phyloP scores from a whole-genome alignment of 345 rosid genomes.

The Lepidium africanum region DNA sequence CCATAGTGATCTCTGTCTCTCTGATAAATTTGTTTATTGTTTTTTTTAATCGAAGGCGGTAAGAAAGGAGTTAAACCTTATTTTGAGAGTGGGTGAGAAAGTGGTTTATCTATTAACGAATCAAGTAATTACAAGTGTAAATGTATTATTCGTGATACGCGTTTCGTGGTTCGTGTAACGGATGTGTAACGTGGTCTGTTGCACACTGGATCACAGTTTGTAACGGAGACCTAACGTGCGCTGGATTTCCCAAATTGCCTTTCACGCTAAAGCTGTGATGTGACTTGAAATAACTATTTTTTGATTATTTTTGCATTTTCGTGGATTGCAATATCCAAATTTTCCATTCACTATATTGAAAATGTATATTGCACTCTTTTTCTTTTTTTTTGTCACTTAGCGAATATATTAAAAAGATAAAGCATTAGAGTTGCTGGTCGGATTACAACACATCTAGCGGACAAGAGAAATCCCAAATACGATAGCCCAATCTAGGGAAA shows the following conservation, averaged over 20 bases:
- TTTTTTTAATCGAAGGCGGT: slow-evolving; percentile 10
- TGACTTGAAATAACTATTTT: not conserved
- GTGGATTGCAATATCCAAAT: not conserved
- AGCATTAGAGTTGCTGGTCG: too few species aligned
- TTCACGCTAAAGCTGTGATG: not conserved
- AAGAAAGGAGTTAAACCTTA: not conserved
- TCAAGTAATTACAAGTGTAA: not conserved
- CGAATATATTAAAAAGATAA: too few species aligned
- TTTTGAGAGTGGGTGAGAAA: too few species aligned
- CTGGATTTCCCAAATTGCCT: not conserved
- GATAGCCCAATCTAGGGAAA: too few species aligned
- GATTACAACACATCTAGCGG: too few species aligned
- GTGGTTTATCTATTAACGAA: not conserved
- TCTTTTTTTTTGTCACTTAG: too few species aligned
- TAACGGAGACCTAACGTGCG: not conserved
- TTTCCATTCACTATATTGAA: not conserved
- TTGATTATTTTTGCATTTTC: not conserved
- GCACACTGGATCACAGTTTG: not conserved
- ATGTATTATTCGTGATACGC: not conserved
- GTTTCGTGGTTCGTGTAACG: not conserved
- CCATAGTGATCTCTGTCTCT: slow-evolving; percentile 18
- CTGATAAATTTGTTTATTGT: not conserved
- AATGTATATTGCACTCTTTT: too few species aligned
- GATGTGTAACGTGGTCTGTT: not conserved
- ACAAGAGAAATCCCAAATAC: too few species aligned